These are phyloP conservation scores for Penicillium soppii DNA, from an alignment of 495 filamentous ascomycete species.

Conservation along the genomic window DNA sequence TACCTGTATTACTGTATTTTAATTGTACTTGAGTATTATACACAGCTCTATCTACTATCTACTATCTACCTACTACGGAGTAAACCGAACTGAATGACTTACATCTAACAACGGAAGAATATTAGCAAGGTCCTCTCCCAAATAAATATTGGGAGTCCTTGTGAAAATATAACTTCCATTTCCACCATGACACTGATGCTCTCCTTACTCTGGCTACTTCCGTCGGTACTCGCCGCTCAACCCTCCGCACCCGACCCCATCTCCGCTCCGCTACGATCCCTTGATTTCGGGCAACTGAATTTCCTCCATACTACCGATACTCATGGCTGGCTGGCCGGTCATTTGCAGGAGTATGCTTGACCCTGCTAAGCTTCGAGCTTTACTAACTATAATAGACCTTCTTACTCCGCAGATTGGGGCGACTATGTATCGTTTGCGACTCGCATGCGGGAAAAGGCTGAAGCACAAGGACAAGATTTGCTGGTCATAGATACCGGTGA, in stretches of 20 bases:
- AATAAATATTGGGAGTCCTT: neutral
- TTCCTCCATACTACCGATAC: constrained; percentile 93
- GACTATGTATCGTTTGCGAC: constrained; percentile 93
- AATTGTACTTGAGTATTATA: neutral
- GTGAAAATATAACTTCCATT: neutral
- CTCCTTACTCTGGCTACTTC: constrained; percentile 22
- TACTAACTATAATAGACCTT: constrained; percentile 55
- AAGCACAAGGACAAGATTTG: constrained; percentile 75
- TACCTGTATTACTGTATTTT: constrained; percentile 21
- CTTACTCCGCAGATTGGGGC: constrained; percentile 94
- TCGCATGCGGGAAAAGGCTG: constrained; percentile 75
- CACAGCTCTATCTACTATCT: neutral
- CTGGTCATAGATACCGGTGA: constrained; percentile 93
- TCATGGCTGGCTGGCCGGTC: constrained; percentile 94
- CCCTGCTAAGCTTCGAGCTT: constrained; percentile 9
- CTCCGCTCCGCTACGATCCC: constrained; percentile 73
- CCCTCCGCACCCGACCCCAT: constrained; percentile 79
- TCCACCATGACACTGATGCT: constrained; percentile 9
- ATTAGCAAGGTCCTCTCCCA: neutral
- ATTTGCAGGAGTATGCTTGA: constrained; percentile 75
- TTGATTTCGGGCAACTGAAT: constrained; percentile 90
- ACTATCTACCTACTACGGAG: neutral
- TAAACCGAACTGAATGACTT: no score
- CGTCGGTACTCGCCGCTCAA: constrained; percentile 58
- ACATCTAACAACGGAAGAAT: neutral